A percentile compares a stretch with the other conserved stretches of the same genome.
These are phyloP conservation scores for Globisporangium takayamanum DNA, from an alignment of 352 stramenopile species.

Conservation along the genomic window DNA sequence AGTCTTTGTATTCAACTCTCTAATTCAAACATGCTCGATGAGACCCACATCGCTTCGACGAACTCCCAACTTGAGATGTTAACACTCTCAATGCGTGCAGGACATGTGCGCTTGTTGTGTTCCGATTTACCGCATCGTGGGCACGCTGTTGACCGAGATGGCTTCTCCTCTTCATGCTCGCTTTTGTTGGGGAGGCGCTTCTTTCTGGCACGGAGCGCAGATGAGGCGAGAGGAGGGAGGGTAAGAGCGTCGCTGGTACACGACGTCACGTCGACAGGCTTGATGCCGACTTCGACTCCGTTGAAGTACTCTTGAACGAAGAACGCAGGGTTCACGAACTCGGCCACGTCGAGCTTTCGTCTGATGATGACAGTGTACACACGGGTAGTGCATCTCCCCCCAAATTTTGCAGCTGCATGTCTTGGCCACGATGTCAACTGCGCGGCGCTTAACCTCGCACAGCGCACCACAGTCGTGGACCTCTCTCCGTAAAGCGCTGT, in stretches of 20 bases:
- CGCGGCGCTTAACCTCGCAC: neutral
- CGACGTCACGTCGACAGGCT: neutral
- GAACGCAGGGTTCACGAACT: neutral
- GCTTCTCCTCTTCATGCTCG: neutral
- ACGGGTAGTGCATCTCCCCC: neutral
- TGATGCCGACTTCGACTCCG: neutral
- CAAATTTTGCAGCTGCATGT: neutral
- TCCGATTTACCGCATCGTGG: no score
- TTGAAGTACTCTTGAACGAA: neutral
- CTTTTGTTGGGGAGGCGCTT: neutral
- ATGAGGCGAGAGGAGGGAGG: no score
- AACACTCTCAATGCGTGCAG: no score
- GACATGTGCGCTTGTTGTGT: no score
- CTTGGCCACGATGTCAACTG: neutral
- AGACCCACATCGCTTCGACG: no score
- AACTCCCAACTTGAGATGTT: no score
- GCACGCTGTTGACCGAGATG: no score
- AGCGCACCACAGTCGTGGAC: neutral
- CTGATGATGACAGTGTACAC: neutral
- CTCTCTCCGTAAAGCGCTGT: neutral
- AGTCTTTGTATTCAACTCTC: no score
- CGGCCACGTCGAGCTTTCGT: neutral
- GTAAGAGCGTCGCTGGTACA: neutral
- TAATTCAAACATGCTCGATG: no score
- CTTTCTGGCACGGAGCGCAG: neutral